Conservation (phyloP, 1,284 basidiomycete genomes). For the Cutaneotrichosporon sp. region DNA sequence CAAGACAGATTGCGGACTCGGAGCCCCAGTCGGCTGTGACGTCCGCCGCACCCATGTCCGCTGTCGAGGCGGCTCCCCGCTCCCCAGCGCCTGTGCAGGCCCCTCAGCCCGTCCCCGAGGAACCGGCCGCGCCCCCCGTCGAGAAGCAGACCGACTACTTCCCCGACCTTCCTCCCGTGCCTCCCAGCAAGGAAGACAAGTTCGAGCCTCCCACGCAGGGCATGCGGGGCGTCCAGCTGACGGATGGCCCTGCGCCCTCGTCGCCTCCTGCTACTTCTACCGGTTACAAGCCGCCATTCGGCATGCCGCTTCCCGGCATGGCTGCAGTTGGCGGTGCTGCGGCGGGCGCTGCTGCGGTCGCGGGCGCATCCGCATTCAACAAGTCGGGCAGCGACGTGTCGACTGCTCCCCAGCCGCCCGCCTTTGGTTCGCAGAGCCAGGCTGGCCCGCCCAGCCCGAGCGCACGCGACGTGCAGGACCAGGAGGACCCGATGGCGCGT, state of each 20-base stretch:
- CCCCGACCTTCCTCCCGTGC: not conserved
- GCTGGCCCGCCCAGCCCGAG: constrained; percentile 33
- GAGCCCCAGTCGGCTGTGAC: not conserved
- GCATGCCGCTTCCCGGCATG: constrained; percentile 45
- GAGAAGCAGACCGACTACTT: constrained; percentile 5
- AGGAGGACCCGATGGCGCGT: constrained; percentile 71
- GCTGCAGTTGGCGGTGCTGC: constrained; percentile 23
- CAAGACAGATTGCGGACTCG: not conserved
- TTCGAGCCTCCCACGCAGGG: constrained; percentile 1
- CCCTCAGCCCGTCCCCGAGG: not conserved
- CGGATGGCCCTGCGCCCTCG: not conserved
- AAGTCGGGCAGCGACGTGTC: constrained; percentile 25
- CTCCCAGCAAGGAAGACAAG: constrained; percentile 1
- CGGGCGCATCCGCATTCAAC: constrained; percentile 27
- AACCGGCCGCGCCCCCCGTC: not conserved
- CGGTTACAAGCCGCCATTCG: constrained; percentile 38
- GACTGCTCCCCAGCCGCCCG: constrained; percentile 37
- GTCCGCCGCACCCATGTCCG: not conserved
- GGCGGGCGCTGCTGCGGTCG: constrained; percentile 26
- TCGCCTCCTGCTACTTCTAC: not conserved
- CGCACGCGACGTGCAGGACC: constrained; percentile 53
- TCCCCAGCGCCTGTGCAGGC: not conserved
- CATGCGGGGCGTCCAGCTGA: constrained; percentile 3
- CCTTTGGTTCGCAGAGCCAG: constrained; percentile 15
- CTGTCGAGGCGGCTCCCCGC: not conserved